Evolutionary conservation across 106 monocot genomes (phyloP), one percentile per base, ranked within the genome.

Genomic region (Chionographis japonica): DNA sequence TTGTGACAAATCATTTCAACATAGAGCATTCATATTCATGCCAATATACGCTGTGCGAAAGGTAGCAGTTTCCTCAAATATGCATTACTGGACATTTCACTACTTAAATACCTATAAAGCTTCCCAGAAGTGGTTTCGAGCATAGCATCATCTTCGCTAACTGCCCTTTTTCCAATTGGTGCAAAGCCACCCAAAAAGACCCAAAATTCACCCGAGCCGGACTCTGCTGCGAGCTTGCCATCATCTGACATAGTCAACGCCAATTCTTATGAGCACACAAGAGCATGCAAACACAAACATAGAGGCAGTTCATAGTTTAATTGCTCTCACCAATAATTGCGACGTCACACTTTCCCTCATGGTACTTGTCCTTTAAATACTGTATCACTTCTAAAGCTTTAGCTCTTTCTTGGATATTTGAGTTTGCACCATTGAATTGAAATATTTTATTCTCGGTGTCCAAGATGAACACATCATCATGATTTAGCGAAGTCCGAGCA

Each of bases 341-440:
- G 46, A 74, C 57, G 37, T 74, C 73, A 65, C 73, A 74, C 56
- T 27, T 74, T 18, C 73, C 73, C 16, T 65, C 73, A 16, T 74
- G 73, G 20, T 74, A 74, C 37, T 65, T 50, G 0, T 74, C 73
- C 65, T 74, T 74, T 46, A 74, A 36, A 43, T 65, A 49, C 40
- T 74, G 73, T 8, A 74, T 65, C 12, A 74, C 73, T 58, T 74
- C 73, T 14, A 74, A 17, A 35, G 73, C 50, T 50, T 74, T 74
- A 12, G 73, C 73, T 74, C 73, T 74, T 65, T 74, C 73, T 74
- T 74, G 73, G 12, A 74, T 65, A 74, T 74, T 74, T 20, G 73
- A 74, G 42, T 65, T 65, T 49, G 73, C 65, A 74, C 73, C 73
- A 65, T 74, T 74, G 39, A 74, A 74, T 65, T 74, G 73, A 50